Percentiles rank a stretch among this genome's conserved stretches.
Conservation (phyloP, 2,329 filamentous ascomycete genomes). For the Colletotrichum costaricense region DNA sequence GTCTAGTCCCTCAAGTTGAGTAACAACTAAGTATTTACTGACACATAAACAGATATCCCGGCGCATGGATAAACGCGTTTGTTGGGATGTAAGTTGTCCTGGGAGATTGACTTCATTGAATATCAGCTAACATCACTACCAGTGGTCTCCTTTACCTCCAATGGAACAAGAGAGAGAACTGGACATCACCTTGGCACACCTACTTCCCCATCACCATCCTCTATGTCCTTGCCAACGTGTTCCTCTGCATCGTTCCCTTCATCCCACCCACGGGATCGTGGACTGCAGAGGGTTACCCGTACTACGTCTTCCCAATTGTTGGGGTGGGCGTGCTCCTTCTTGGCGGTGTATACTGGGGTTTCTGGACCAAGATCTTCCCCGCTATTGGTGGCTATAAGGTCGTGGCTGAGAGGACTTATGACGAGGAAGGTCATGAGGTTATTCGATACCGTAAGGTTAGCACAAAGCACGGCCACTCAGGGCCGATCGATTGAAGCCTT, state of each 20-base stretch:
- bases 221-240: constrained; percentile 63
- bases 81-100: constrained; percentile 45
- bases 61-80: constrained; percentile 64
- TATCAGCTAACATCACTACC: constrained; percentile 26
- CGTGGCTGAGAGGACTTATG: constrained; percentile 54
- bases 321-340: constrained; percentile 62
- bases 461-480: background rate
- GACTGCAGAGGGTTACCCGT: constrained; percentile 62
- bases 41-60: constrained; percentile 51
- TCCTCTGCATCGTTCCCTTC: constrained; percentile 65
- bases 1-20: background rate
- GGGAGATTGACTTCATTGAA: background rate
- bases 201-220: constrained; percentile 59
- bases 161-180: constrained; percentile 60
- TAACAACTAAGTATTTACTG: background rate
- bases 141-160: constrained; percentile 64
- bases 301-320: constrained; percentile 67
- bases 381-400: constrained; percentile 61
- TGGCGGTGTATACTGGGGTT: constrained; percentile 62
- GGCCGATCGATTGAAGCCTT: constrained; percentile 3
- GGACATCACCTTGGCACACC: constrained; percentile 64
- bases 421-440: constrained; percentile 53
- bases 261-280: constrained; percentile 62
- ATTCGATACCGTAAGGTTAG: constrained; percentile 52
- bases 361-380: constrained; percentile 64